A percentile compares a stretch with the other conserved stretches of the same genome.
Evolutionary conservation across 2,329 filamentous ascomycete genomes (phyloP).

Genomic region (Cladorrhinum sp.): DNA sequence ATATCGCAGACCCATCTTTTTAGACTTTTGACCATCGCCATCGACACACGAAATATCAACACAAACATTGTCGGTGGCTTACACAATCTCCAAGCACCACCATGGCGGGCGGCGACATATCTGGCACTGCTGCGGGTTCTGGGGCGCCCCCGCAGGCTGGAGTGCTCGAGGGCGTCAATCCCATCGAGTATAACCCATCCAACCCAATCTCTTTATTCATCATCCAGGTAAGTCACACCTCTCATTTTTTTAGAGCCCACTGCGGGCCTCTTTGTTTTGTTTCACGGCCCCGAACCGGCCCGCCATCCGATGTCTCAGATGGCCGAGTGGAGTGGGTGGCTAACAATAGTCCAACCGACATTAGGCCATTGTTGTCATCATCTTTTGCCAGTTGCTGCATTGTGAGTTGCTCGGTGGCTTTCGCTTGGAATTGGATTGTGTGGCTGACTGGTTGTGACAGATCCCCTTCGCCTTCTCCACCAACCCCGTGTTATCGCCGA

Average conservation of each 20-base stretch:
- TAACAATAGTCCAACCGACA: slow-evolving; percentile 20
- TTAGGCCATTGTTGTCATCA: slow-evolving; percentile 61
- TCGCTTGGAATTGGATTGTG: neutral
- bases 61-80: no score
- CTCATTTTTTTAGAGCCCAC: neutral
- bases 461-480: slow-evolving; percentile 29
- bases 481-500: slow-evolving; percentile 78
- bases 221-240: slow-evolving; percentile 53
- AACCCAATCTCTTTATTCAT: slow-evolving; percentile 69
- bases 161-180: slow-evolving; percentile 63
- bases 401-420: slow-evolving; percentile 32
- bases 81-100: neutral
- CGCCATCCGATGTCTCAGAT: neutral
- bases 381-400: slow-evolving; percentile 70
- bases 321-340: slow-evolving; percentile 7
- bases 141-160: slow-evolving; percentile 40
- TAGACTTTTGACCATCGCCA: neutral
- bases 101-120: slow-evolving; percentile 26
- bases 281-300: slow-evolving; percentile 1
- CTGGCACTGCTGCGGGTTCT: slow-evolving; percentile 18
- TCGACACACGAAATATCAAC: neutral
- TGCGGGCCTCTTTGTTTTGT: slow-evolving; percentile 8
- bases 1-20: neutral
- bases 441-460: slow-evolving; percentile 7
- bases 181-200: slow-evolving; percentile 57